Evolutionary conservation across 176 grass and related monocot genomes (phyloP), one percentile per base, ranked within the genome.

Genomic region (Guadua angustifolia): DNA sequence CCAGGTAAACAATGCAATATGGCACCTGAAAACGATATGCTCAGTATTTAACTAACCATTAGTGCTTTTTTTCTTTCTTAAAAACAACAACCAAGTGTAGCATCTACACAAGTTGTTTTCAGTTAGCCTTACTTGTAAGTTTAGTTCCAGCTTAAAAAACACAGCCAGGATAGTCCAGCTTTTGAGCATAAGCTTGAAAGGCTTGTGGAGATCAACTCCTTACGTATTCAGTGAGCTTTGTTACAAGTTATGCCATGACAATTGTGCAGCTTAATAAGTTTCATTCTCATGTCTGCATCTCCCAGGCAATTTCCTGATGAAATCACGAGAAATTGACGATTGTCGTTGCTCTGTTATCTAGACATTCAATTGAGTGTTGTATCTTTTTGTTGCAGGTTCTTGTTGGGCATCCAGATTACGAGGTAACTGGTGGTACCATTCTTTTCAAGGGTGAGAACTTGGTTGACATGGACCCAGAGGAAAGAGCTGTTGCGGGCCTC

Each of bases 361-460:
- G 40, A 63, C 58, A 50, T 47, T 77, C 40, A 63, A 13, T 40
- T 24, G 29, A 69, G 2, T 18, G 19, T 66, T 83, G 21, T 24
- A 49, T 82, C 50, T 40, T 82, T 65, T 18, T 14, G 10, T 88
- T 77, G 19, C 83, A 99, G 96, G 93, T 99, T 78, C 89, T 99
- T 88, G 93, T 95, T 66, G 96, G 91, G 43, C 91, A 95, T 89
- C 93, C 96, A 44, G 85, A 99, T 81, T 99, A 99, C 71, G 89
- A 95, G 83, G 93, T 95, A 85, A 95, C 91, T 56, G 96, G 82
- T 9, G 93, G 96, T 35, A 95, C 80, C 47, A 88, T 94, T 75
- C 66, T 88, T 52, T 99, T 94, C 67, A 99, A 94, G 92, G 96
- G 91, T 67, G 78, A 95, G 74, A 89, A 95, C 73, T 90, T 99